phyloP scores from a whole-genome alignment of 192 early-diverging fungal genomes.

The Gigaspora rosea region DNA sequence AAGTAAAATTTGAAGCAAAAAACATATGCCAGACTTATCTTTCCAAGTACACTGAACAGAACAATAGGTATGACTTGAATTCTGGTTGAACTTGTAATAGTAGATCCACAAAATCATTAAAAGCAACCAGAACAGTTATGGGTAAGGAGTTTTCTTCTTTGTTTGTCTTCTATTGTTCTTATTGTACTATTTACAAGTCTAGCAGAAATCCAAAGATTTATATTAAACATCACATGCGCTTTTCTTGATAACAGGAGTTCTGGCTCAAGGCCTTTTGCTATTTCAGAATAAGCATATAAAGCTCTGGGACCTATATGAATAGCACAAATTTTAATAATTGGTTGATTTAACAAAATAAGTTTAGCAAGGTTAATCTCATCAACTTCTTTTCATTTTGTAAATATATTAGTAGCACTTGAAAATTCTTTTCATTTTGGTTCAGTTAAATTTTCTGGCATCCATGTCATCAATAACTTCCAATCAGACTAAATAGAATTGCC shows the following conservation, averaged over 20 bases:
- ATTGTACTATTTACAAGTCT: neutral
- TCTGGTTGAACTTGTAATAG: neutral
- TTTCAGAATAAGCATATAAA: neutral
- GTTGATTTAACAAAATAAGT: neutral
- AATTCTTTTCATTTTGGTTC: too few relatives aligned
- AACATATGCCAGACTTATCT: neutral
- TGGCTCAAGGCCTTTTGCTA: neutral
- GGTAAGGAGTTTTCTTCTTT: neutral
- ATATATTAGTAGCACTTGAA: neutral
- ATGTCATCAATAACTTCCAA: neutral
- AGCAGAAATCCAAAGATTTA: neutral
- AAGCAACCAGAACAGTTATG: neutral
- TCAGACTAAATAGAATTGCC: neutral
- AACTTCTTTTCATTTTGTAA: neutral
- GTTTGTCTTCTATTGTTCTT: neutral
- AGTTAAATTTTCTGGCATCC: neutral
- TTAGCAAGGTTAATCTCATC: neutral
- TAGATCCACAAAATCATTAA: neutral
- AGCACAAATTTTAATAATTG: neutral
- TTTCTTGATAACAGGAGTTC: neutral
- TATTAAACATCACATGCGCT: neutral
- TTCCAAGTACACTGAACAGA: neutral
- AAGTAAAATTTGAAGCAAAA: neutral
- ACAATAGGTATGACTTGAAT: neutral
- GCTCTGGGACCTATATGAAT: neutral